Conservation (phyloP, 306 rosid species). For the Castanea crenata region DNA sequence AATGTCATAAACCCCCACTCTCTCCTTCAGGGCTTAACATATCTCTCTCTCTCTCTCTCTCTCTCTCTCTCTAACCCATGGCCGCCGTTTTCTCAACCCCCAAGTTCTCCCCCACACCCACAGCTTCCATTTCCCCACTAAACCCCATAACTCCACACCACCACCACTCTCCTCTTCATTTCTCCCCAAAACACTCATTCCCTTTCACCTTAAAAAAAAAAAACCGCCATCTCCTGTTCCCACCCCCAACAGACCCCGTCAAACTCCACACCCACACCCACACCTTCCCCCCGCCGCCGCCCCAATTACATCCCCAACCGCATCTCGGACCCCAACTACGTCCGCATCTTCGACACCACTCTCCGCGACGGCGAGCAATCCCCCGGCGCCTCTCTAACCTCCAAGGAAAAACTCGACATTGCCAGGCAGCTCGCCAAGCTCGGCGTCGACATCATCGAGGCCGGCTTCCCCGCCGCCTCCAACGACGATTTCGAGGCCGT, state of each 20-base stretch:
- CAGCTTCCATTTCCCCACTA: conserved; percentile 1
- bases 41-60: not conserved
- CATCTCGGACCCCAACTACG: conserved; percentile 73
- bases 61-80: not conserved
- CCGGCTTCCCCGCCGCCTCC: conserved; percentile 89
- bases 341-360: conserved; percentile 89
- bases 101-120: conserved; percentile 10
- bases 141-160: not conserved
- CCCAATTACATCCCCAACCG: conserved; percentile 83
- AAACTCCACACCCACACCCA: not conserved
- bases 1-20: too few relatives aligned
- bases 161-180: conserved; percentile 19
- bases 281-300: conserved; percentile 29
- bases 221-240: conserved; percentile 26
- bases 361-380: conserved; percentile 99
- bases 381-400: conserved; percentile 94
- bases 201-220: not conserved
- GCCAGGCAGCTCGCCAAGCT: conserved; percentile 85
- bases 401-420: conserved; percentile 85
- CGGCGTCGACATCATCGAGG: conserved; percentile 92
- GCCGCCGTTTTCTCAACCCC: conserved; percentile 27
- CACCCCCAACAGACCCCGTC: not conserved
- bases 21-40: conserved; percentile 19
- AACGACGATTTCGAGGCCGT: conserved; percentile 85
- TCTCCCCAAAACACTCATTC: conserved; percentile 9